phyloP scores from a whole-genome alignment of 257 asterid species.

The Galeopsis tetrahit region DNA sequence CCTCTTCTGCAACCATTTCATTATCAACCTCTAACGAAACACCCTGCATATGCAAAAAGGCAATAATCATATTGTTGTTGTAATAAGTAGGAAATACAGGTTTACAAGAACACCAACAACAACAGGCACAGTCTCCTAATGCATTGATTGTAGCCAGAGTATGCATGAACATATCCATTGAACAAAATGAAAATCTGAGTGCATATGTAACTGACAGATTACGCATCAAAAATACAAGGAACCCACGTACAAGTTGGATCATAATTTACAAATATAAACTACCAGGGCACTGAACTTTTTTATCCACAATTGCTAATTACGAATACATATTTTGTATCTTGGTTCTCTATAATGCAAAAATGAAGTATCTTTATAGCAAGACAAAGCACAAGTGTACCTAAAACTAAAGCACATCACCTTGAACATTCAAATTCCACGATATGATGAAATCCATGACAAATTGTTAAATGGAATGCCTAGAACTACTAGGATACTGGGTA shows the following conservation, averaged over 20 bases:
- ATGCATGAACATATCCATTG: background rate
- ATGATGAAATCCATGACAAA: background rate
- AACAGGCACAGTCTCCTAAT: slow-evolving; percentile 11
- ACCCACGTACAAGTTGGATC: background rate
- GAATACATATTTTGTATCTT: background rate
- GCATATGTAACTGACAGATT: background rate
- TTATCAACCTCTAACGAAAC: slow-evolving; percentile 75
- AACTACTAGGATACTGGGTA: background rate
- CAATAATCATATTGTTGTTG: slow-evolving; percentile 19
- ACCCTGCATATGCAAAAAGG: slow-evolving; percentile 55
- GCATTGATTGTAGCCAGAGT: slow-evolving; percentile 10
- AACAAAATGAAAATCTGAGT: slow-evolving; percentile 9
- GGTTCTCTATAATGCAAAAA: background rate
- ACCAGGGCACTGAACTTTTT: background rate
- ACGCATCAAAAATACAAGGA: slow-evolving; percentile 1
- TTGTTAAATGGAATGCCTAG: background rate
- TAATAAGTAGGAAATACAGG: background rate
- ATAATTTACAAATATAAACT: background rate
- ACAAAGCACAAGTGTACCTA: background rate
- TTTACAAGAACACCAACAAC: slow-evolving; percentile 8
- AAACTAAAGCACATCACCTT: background rate
- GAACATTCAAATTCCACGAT: background rate
- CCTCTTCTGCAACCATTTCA: slow-evolving; percentile 56
- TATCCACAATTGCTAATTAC: background rate
- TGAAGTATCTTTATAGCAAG: background rate